Evolutionary conservation across 768 basidiomycete genomes (phyloP).

Genomic region (Gloeostereum incarnatum): DNA sequence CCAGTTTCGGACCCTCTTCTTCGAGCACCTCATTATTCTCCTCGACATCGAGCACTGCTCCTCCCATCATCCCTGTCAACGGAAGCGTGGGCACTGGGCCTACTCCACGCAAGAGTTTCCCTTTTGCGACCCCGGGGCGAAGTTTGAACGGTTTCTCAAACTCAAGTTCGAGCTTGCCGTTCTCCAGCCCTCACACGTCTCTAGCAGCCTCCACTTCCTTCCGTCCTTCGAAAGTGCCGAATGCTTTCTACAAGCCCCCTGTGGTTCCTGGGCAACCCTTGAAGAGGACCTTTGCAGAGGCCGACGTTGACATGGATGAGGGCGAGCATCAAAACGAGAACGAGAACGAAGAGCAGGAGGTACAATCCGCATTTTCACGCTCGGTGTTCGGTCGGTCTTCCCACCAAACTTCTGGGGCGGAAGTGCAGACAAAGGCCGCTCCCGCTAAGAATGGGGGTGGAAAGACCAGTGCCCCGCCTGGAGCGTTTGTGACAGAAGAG

Average conservation of each 20-base stretch:
- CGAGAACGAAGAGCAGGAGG: too few species aligned
- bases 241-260: constrained; percentile 62
- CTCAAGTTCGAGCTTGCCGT: constrained; percentile 12
- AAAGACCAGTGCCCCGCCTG: too few species aligned
- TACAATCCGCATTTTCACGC: too few species aligned
- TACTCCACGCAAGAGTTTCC: constrained; percentile 1
- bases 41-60: constrained; percentile 3
- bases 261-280: constrained; percentile 7
- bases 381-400: too few species aligned
- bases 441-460: too few species aligned
- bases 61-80: constrained; percentile 6
- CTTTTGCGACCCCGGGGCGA: constrained; percentile 3
- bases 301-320: too few species aligned
- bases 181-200: constrained; percentile 4
- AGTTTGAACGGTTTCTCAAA: constrained; percentile 4
- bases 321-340: too few species aligned
- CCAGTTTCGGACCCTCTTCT: neutral
- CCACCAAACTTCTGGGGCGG: too few species aligned
- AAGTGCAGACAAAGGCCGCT: too few species aligned
- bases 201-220: constrained; percentile 26
- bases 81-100: too few species aligned
- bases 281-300: too few species aligned
- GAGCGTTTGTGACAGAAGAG: too few species aligned
- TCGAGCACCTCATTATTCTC: neutral
- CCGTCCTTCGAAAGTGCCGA: constrained; percentile 43